Evolutionary conservation across 495 filamentous ascomycete species (phyloP), one percentile per base, ranked within the genome.

Genomic region (Pyrenopolyporus hunteri): DNA sequence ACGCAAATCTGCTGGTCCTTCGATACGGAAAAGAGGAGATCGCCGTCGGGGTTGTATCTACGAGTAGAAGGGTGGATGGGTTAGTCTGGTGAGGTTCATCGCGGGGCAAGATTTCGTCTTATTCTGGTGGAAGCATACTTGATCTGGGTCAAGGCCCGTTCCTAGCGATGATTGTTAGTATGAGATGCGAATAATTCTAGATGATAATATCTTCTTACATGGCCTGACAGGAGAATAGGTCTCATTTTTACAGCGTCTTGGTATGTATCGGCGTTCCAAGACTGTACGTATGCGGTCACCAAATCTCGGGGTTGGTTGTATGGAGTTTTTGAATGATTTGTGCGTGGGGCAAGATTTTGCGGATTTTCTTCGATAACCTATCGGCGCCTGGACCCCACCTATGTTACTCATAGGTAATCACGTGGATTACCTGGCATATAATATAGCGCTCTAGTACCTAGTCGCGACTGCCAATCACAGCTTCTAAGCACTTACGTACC

Each of bases 121-220:
- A 37, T 35, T 32, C 33, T 49, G 33, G 7, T 50, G 32, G 22
- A 42, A 39, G 68, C 83, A 57, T 78, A 91, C 87, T 92, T 96
- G 76, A 98, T 95, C 76, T 99, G 94, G 70, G 92, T 98, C 74
- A 99, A 83, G 77, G 94, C 93, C 79, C 94, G 92, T 83, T 98
- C 95, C 69, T 71, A 36, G 6, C 6, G 9, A 35, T 45, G 40
- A 37, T 85, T 87, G 64, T 57, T 33, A 60, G 66, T 54, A 39
- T 22, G 8, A 29, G 35, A 9, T 22, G 8, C 45, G 66, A 26
- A n/a, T n/a, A 52, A 57, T 54, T 64, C 60, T 71, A 72, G 57
- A 63, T 67, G 59, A 13, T 46, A 35, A 40, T 47, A 58, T 78
- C 66, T 79, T 89, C 89, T 71, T 65, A 71, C 69, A 85, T 99